Evolutionary conservation across 2,329 filamentous ascomycete genomes (phyloP).

Genomic region (Alternaria dauci): DNA sequence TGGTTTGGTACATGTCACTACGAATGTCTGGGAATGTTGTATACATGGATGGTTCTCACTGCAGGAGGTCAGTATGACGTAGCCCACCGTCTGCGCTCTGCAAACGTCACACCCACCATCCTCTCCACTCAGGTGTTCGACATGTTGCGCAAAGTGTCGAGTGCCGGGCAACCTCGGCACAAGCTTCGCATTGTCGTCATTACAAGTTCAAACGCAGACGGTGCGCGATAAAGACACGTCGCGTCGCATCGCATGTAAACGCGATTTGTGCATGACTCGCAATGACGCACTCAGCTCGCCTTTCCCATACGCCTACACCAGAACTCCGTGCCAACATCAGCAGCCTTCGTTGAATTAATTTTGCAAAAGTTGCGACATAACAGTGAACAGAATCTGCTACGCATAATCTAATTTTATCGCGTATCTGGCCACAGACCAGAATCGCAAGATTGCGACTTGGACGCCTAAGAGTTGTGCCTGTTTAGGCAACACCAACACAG

Average conservation of each 20-base stretch:
- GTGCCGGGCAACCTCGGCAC: conserved; percentile 1
- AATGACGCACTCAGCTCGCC: not conserved
- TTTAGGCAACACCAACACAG: not conserved
- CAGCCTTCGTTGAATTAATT: not conserved
- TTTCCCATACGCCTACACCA: not conserved
- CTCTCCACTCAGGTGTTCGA: not conserved
- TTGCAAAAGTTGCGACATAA: not conserved
- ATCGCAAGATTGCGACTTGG: not conserved
- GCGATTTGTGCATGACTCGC: not conserved
- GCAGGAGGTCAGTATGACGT: conserved; percentile 23
- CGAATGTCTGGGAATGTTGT: not conserved
- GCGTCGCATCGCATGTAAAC: not conserved
- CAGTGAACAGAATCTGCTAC: not conserved
- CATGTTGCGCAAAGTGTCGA: not conserved
- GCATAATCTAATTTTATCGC: too few relatives aligned
- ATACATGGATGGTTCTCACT: not conserved
- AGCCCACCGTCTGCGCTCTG: not conserved
- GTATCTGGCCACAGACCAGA: not conserved
- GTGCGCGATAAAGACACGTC: not conserved
- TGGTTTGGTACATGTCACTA: not conserved
- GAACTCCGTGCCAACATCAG: not conserved
- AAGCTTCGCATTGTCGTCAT: not conserved
- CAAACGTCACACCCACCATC: conserved; percentile 9
- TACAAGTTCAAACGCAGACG: not conserved
- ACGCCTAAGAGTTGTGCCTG: not conserved